Percentiles rank a stretch among this genome's conserved stretches.
Conservation (phyloP, 371 early-diverging fungal species). For the Actinomucor elegans region DNA sequence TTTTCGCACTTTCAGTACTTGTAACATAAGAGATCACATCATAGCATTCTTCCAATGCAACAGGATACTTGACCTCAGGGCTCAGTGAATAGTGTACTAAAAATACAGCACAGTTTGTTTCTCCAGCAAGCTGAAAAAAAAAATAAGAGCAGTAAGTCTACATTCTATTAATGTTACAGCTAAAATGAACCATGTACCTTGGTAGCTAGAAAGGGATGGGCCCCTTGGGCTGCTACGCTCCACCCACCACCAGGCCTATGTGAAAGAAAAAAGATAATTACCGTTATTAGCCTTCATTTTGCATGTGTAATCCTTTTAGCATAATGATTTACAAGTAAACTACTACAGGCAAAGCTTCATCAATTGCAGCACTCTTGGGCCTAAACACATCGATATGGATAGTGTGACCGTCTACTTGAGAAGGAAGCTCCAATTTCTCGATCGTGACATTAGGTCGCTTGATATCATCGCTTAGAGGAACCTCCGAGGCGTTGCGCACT, state of each 20-base stretch:
- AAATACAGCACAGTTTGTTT: constrained; percentile 1
- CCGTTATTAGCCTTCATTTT: not conserved
- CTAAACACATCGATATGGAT: not conserved
- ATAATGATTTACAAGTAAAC: constrained; percentile 5
- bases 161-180: not conserved
- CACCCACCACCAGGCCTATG: constrained; percentile 5
- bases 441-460: not conserved
- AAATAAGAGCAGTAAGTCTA: not conserved
- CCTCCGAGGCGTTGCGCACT: not conserved
- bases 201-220: constrained; percentile 1
- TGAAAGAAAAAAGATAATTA: not conserved
- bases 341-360: not conserved
- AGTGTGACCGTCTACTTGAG: not conserved
- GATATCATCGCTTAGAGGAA: not conserved
- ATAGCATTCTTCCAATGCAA: constrained; percentile 10
- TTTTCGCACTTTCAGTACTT: not conserved
- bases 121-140: constrained; percentile 2
- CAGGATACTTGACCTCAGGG: constrained; percentile 21
- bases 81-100: constrained; percentile 17
- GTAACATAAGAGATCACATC: not conserved
- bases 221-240: not conserved
- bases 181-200: constrained; percentile 1
- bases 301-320: not conserved
- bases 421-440: not conserved
- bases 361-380: not conserved